phyloP scores from a whole-genome alignment of 129 eudicot genomes.

The Lactuca sativa region DNA sequence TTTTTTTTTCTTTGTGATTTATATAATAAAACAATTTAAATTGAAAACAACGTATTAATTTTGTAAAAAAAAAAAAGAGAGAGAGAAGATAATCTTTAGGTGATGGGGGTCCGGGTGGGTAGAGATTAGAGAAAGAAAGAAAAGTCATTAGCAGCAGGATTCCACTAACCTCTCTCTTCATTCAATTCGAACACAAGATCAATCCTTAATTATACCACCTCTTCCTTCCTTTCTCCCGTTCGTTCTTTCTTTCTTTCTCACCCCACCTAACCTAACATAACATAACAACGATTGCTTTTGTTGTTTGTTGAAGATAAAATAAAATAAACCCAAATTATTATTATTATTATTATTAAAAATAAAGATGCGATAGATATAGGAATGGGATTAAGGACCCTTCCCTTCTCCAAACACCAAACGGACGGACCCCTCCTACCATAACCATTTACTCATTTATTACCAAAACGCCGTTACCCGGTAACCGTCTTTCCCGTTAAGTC shows the following conservation, averaged over 20 bases:
- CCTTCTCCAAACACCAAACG: slow-evolving; percentile 27
- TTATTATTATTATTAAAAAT: too few species aligned
- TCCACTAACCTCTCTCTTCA: slow-evolving; percentile 16
- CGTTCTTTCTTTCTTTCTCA: background rate
- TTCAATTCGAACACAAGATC: background rate
- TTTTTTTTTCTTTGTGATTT: background rate
- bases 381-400: background rate
- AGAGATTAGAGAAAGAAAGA: background rate
- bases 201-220: background rate
- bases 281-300: too few species aligned
- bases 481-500: slow-evolving; percentile 24
- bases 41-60: slow-evolving; percentile 1
- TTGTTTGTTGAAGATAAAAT: background rate
- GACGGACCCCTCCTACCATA: slow-evolving; percentile 24
- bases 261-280: background rate
- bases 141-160: slow-evolving; percentile 28
- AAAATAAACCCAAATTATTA: background rate
- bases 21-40: background rate
- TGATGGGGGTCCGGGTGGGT: slow-evolving; percentile 6
- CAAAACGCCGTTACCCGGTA: slow-evolving; percentile 40
- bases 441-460: background rate
- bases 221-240: background rate
- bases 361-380: background rate
- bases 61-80: background rate
- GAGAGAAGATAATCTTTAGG: background rate